Evolutionary conservation across 305 asterid genomes (phyloP).

Genomic region (Ruellia speciosa): DNA sequence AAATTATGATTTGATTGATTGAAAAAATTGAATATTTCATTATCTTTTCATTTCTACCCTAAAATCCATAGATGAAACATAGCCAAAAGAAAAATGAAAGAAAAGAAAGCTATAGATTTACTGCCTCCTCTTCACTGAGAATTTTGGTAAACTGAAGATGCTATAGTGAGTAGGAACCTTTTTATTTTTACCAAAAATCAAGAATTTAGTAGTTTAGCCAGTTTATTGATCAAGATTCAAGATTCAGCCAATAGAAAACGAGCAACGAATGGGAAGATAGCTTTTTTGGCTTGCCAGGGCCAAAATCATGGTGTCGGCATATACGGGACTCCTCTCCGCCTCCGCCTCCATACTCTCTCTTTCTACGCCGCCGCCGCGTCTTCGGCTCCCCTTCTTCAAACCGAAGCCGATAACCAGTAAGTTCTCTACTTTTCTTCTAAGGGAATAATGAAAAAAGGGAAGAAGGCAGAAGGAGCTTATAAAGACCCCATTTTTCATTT

Average conservation of each 20-base stretch:
- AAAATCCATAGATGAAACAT: no score
- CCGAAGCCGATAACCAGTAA: conserved; percentile 39
- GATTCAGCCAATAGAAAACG: conserved; percentile 28
- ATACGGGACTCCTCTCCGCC: conserved; percentile 34
- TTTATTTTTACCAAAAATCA: neutral
- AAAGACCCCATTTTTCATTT: conserved; percentile 1
- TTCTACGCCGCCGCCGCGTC: conserved; percentile 24
- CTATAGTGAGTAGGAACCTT: neutral
- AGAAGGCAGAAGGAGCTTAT: neutral
- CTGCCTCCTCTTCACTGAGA: no score
- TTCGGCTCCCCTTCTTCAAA: conserved; percentile 24
- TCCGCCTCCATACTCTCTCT: conserved; percentile 34
- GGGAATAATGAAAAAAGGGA: neutral
- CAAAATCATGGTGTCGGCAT: conserved; percentile 30
- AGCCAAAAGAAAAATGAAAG: no score
- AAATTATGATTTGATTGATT: no score
- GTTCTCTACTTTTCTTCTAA: conserved; percentile 1
- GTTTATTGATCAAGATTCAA: neutral
- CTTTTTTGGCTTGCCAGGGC: conserved; percentile 9
- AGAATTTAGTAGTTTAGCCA: neutral
- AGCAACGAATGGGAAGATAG: conserved; percentile 19
- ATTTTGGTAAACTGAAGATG: no score
- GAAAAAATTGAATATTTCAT: no score
- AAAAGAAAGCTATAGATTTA: no score
- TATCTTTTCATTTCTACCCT: no score